phyloP scores from a whole-genome alignment of 2,329 filamentous ascomycete genomes.

The Xylariaceae sp. region DNA sequence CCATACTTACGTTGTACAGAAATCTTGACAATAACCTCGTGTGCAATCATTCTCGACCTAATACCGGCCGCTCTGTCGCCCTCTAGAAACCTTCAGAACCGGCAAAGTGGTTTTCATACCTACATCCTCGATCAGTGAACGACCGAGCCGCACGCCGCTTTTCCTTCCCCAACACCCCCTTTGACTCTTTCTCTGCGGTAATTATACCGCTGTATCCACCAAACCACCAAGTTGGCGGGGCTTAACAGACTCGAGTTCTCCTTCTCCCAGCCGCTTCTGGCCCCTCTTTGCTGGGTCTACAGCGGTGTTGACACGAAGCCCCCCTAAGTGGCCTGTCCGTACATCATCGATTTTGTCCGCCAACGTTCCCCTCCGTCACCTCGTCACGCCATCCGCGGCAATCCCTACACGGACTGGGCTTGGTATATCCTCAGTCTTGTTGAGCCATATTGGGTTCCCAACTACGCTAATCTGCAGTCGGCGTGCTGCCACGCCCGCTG shows the following conservation, averaged over 20 bases:
- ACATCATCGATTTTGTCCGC: conserved; percentile 28
- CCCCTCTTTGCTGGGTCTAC: conserved; percentile 90
- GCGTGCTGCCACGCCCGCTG: conserved; percentile 35
- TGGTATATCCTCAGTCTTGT: no score
- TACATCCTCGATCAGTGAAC: background rate
- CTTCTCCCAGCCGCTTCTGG: conserved; percentile 82
- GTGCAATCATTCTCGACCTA: no score
- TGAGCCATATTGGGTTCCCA: no score
- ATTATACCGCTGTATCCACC: conserved; percentile 20
- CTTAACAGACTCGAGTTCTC: conserved; percentile 65
- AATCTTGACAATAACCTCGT: no score
- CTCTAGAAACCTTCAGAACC: no score
- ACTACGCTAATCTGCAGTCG: conserved; percentile 32
- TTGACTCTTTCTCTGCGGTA: conserved; percentile 23
- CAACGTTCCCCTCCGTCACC: conserved; percentile 3
- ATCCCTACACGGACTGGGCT: no score
- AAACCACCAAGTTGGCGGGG: conserved; percentile 90
- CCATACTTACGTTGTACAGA: no score
- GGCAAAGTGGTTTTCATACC: no score
- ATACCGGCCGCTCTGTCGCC: no score
- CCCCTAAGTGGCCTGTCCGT: conserved; percentile 68
- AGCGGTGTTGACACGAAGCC: conserved; percentile 95
- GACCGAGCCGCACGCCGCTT: conserved; percentile 22
- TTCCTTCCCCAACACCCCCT: conserved; percentile 21
- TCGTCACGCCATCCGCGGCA: conserved; percentile 1